Evolutionary conservation across 192 early-diverging fungal genomes (phyloP).

Genomic region (Backusella circina): DNA sequence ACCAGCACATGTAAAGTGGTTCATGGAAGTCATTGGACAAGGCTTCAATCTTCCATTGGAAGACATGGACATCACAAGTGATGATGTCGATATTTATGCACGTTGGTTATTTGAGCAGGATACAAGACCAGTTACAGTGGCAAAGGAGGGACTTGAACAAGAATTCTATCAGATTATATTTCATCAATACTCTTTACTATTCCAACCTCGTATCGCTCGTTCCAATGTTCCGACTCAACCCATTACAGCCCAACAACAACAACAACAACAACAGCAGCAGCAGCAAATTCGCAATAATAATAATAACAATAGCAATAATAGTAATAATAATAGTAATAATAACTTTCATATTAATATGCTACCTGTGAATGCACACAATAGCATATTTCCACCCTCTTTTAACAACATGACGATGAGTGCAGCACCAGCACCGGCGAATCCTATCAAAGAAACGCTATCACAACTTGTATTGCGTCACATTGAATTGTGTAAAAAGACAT

Average conservation of each 20-base stretch:
- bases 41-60: constrained; percentile 78
- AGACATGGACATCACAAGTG: constrained; percentile 62
- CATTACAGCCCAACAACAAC: neutral
- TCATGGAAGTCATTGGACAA: constrained; percentile 84
- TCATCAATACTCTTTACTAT: constrained; percentile 73
- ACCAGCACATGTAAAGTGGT: constrained; percentile 75
- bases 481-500: constrained; percentile 70
- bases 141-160: constrained; percentile 53
- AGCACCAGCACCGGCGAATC: neutral
- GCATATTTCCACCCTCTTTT: constrained; percentile 1
- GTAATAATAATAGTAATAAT: neutral
- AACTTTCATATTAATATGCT: constrained; percentile 7
- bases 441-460: constrained; percentile 22
- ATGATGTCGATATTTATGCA: constrained; percentile 66
- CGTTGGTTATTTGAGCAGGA: constrained; percentile 72
- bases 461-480: constrained; percentile 55
- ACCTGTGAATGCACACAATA: neutral
- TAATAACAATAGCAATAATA: too few relatives aligned
- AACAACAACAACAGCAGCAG: neutral
- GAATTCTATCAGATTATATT: constrained; percentile 72
- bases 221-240: neutral
- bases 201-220: constrained; percentile 47
- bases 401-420: neutral
- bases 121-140: constrained; percentile 58
- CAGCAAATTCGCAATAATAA: neutral